A percentile compares a stretch with the other conserved stretches of the same genome.
phyloP scores from a whole-genome alignment of 73 alveolate genomes.

The Urostyla sp. region DNA sequence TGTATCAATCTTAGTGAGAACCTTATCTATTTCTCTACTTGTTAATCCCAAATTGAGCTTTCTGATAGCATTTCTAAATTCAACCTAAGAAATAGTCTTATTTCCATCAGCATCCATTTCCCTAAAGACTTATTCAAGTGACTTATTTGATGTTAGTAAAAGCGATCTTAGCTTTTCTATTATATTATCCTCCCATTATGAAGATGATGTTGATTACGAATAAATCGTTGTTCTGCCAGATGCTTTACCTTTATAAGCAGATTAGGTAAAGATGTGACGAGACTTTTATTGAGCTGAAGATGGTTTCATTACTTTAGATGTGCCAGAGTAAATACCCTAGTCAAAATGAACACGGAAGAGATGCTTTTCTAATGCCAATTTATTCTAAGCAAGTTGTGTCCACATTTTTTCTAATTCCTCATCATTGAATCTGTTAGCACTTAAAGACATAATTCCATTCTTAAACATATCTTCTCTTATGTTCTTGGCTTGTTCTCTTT shows the following conservation, averaged over 20 bases:
- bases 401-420: slow-evolving; percentile 68
- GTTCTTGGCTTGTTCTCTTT: not conserved
- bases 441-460: slow-evolving; percentile 65
- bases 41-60: slow-evolving; percentile 79
- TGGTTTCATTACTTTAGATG: slow-evolving; percentile 48
- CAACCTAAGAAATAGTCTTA: slow-evolving; percentile 76
- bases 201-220: slow-evolving; percentile 13
- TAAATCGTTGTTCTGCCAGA: slow-evolving; percentile 54
- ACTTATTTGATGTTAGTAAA: slow-evolving; percentile 59
- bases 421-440: slow-evolving; percentile 71
- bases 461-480: slow-evolving; percentile 61
- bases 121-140: slow-evolving; percentile 68
- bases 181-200: slow-evolving; percentile 58
- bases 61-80: slow-evolving; percentile 89
- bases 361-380: slow-evolving; percentile 25
- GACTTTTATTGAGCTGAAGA: too few relatives aligned
- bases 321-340: slow-evolving; percentile 46
- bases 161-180: slow-evolving; percentile 69
- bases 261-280: too few relatives aligned
- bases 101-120: slow-evolving; percentile 79
- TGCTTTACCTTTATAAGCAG: slow-evolving; percentile 30
- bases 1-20: slow-evolving; percentile 72
- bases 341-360: slow-evolving; percentile 55
- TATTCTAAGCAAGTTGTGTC: slow-evolving; percentile 61
- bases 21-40: slow-evolving; percentile 81